phyloP scores from a whole-genome alignment of 805 yeast genomes.

The Saturnispora sekii region DNA sequence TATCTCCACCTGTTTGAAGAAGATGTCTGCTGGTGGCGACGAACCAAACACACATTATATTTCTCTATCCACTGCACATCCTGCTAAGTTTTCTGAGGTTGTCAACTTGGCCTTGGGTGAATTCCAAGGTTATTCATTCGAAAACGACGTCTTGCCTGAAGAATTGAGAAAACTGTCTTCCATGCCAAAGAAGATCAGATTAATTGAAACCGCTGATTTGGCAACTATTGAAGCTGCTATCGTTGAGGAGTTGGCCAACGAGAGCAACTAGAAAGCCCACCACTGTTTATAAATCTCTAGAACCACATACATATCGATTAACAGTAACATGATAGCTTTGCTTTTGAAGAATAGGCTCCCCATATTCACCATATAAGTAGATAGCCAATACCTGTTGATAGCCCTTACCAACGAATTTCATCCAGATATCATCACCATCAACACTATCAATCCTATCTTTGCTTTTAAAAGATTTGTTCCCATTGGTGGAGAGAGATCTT shows the following conservation, averaged over 20 bases:
- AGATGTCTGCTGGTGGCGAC: slow-evolving; percentile 34
- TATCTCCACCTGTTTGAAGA: slow-evolving; percentile 63
- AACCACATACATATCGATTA: background rate
- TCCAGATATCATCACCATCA: no score
- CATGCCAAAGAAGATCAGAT: slow-evolving; percentile 64
- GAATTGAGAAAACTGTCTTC: slow-evolving; percentile 67
- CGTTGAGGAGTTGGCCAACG: slow-evolving; percentile 56
- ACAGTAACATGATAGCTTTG: no score
- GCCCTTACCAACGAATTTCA: no score
- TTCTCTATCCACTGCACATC: slow-evolving; percentile 94
- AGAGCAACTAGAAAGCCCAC: slow-evolving; percentile 12
- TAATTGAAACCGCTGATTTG: slow-evolving; percentile 62
- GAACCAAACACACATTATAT: slow-evolving; percentile 39
- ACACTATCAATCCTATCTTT: no score
- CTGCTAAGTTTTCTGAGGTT: slow-evolving; percentile 96
- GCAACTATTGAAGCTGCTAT: slow-evolving; percentile 69
- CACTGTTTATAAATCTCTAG: background rate
- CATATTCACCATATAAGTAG: no score
- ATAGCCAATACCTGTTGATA: no score
- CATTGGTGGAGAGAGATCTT: background rate
- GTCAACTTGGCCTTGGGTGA: slow-evolving; percentile 69
- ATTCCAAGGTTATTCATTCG: slow-evolving; percentile 72
- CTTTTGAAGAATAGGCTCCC: no score
- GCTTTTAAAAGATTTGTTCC: background rate
- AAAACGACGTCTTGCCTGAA: slow-evolving; percentile 77